Percentiles rank a stretch among this genome's conserved stretches.
Evolutionary conservation across 345 rosid genomes (phyloP).

Genomic region (Linum lewisii): DNA sequence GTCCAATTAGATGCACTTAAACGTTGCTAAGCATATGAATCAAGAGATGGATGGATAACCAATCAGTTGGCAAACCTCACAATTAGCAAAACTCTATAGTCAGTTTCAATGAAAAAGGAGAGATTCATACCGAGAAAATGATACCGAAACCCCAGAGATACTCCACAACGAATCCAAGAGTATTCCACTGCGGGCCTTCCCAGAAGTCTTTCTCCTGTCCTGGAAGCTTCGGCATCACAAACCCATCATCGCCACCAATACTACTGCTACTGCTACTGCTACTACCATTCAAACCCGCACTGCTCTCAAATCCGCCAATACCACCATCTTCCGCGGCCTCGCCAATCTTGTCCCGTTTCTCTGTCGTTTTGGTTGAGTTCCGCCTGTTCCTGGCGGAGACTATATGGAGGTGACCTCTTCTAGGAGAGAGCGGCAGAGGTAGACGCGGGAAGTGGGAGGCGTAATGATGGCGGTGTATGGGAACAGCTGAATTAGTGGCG

Average conservation of each 20-base stretch:
- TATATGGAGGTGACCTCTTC: constrained; percentile 19
- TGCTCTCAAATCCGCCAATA: constrained; percentile 16
- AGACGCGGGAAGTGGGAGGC: constrained; percentile 18
- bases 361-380: constrained; percentile 29
- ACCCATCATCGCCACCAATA: constrained; percentile 26
- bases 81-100: too few relatives aligned
- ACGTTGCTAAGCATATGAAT: too few relatives aligned
- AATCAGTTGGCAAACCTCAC: too few relatives aligned
- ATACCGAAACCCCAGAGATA: constrained; percentile 89
- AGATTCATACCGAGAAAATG: constrained; percentile 50
- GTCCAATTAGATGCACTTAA: too few relatives aligned
- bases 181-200: constrained; percentile 84
- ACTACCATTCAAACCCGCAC: constrained; percentile 6
- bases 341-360: constrained; percentile 12
- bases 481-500: constrained; percentile 17
- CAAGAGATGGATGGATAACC: too few relatives aligned
- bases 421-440: constrained; percentile 11
- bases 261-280: constrained; percentile 5
- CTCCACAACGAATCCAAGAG: constrained; percentile 68
- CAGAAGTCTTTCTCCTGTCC: constrained; percentile 57
- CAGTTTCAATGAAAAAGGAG: neutral
- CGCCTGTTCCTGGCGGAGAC: constrained; percentile 45
- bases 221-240: constrained; percentile 45
- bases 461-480: constrained; percentile 13
- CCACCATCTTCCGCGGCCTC: constrained; percentile 23